These are phyloP conservation scores for Nemania sp. DNA, from an alignment of 2,329 filamentous ascomycete species.

Conservation along the genomic window DNA sequence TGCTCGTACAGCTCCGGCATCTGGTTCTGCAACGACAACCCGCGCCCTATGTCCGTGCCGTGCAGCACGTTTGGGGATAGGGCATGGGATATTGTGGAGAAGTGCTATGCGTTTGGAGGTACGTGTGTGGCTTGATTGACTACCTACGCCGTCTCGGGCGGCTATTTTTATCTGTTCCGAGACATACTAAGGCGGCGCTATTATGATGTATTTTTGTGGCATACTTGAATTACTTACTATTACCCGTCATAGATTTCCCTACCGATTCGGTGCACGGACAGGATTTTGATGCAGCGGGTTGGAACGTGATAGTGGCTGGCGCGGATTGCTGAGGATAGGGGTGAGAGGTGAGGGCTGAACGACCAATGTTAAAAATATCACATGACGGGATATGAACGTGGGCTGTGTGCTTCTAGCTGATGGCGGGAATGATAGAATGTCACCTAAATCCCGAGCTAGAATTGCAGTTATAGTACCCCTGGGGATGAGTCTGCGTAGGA, in stretches of 20 bases:
- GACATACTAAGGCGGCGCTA: not conserved
- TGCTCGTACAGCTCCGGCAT: constrained; percentile 39
- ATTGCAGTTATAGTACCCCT: not conserved
- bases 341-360: not conserved
- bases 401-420: not conserved
- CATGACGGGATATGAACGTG: not conserved
- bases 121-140: constrained; percentile 12
- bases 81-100: constrained; percentile 35
- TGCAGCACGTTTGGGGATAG: constrained; percentile 35
- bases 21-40: constrained; percentile 41
- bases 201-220: not conserved
- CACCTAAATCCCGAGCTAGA: too few species aligned
- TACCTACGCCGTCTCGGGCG: not conserved
- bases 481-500: not conserved
- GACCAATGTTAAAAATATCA: not conserved
- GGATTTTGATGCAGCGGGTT: constrained; percentile 32
- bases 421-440: not conserved
- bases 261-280: constrained; percentile 35
- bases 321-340: constrained; percentile 25
- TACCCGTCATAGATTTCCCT: constrained; percentile 24
- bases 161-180: not conserved
- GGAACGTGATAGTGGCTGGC: constrained; percentile 38
- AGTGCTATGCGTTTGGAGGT: constrained; percentile 35
- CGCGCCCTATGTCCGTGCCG: constrained; percentile 29
- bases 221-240: constrained; percentile 14